Evolutionary conservation across 2,329 filamentous ascomycete species (phyloP), one percentile per base, ranked within the genome.

Genomic region (Zymoseptoria crescenta): DNA sequence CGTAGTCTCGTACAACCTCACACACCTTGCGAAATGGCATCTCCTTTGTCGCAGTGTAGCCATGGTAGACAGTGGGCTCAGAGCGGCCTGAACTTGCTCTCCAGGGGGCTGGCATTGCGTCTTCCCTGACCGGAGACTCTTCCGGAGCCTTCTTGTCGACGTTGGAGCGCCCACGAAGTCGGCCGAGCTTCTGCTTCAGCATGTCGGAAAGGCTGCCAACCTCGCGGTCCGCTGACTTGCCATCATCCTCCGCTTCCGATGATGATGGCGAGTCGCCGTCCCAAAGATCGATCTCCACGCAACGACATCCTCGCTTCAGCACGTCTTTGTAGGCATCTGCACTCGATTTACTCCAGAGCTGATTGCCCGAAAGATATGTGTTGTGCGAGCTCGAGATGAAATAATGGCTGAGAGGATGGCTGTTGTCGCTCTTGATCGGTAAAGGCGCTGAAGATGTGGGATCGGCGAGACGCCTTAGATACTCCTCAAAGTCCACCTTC

Each of bases 321-420:
- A 72, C 71, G 70, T 86, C 84, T 66, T 82, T 87, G 74, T 96
- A 96, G 10, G 87, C 85, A 58, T 91, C 85, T 0, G 87, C 84
- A 28, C 87, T 91, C 60, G 89, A 87, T 60, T 85, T 84, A 52
- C 90, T 91, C 61, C 84, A 86, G 49, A 94, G 80, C 74, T 96
- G 93, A 68, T 96, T 91, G 1, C 92, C 92, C 1, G 87, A 86
- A 49, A 96, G 78, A 72, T 96, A 96, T 0, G 92, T 96, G 72
- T 96, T 96, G 77, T 96, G 92, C 70, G 91, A 96, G 65, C 90
- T 95, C 62, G 87, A 96, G 72, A 96, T 92, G 73, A 91, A 96
- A 76, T 96, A 96, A 71, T 95, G 91, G 52, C 87, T 89, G 59
- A 96, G 80, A 3, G 90, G 88, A 57, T 73, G 69, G 19, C 60